Evolutionary conservation across 352 stramenopile species (phyloP).

Genomic region (Phytophthora boehmeriae): DNA sequence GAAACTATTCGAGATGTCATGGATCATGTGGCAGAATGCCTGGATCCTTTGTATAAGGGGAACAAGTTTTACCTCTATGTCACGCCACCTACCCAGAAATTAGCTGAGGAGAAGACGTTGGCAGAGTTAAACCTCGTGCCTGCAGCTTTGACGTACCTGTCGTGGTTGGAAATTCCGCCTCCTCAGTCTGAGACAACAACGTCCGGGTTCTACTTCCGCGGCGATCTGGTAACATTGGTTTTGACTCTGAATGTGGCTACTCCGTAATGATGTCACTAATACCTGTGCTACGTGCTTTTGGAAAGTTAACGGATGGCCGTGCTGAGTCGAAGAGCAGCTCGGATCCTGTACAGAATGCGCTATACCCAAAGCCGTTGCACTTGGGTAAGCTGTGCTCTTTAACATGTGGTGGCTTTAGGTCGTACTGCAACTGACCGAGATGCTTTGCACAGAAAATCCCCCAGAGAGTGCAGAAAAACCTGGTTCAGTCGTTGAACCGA

Average conservation of each 20-base stretch:
- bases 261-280: conserved; percentile 6
- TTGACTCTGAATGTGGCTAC: neutral
- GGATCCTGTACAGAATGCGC: conserved; percentile 23
- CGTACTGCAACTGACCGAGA: conserved; percentile 8
- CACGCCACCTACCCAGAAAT: conserved; percentile 73
- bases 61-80: conserved; percentile 80
- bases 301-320: conserved; percentile 38
- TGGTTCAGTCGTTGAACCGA: conserved; percentile 33
- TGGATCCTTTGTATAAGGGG: conserved; percentile 31
- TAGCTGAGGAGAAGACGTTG: conserved; percentile 62
- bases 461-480: conserved; percentile 15
- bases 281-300: conserved; percentile 1
- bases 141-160: conserved; percentile 78
- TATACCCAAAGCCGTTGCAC: conserved; percentile 54
- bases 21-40: conserved; percentile 58
- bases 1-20: conserved; percentile 81
- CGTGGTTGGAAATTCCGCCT: conserved; percentile 53
- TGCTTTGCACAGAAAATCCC: conserved; percentile 32
- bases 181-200: conserved; percentile 18
- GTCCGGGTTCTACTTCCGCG: conserved; percentile 63
- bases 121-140: conserved; percentile 76
- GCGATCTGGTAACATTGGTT: conserved; percentile 57
- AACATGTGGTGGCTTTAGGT: conserved; percentile 8
- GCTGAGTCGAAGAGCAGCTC: conserved; percentile 49
- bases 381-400: conserved; percentile 37